These are phyloP conservation scores for button mushroom (Agaricus bisporus) DNA, from an alignment of 768 basidiomycete species.

Conservation along the genomic window DNA sequence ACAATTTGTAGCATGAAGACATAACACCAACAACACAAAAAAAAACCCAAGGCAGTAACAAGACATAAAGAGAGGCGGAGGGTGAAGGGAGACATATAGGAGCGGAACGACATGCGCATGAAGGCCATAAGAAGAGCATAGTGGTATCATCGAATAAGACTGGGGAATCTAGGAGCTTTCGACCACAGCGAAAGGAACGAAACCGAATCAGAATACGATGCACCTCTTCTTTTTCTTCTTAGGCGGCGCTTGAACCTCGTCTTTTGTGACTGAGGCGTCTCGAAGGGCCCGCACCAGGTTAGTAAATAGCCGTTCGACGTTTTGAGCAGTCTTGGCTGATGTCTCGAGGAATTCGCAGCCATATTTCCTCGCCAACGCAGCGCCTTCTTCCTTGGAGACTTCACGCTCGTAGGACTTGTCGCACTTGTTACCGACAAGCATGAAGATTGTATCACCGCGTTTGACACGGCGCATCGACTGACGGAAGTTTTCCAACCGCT, in stretches of 20 bases:
- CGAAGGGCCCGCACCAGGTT: conserved; percentile 81
- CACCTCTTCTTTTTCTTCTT: conserved; percentile 53
- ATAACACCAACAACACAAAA: conserved; percentile 6
- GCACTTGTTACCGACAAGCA: conserved; percentile 95
- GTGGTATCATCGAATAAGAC: conserved; percentile 76
- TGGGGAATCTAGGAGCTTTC: conserved; percentile 60
- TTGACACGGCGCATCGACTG: conserved; percentile 89
- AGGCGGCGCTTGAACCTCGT: conserved; percentile 22
- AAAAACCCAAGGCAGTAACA: not conserved
- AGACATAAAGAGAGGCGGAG: conserved; percentile 16
- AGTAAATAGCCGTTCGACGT: conserved; percentile 88
- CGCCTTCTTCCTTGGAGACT: conserved; percentile 87
- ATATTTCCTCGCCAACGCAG: conserved; percentile 71
- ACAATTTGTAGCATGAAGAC: conserved; percentile 13
- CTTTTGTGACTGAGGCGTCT: conserved; percentile 40
- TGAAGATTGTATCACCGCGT: conserved; percentile 78
- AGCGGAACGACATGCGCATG: conserved; percentile 16
- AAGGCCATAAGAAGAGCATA: conserved; percentile 32
- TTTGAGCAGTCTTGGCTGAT: conserved; percentile 90
- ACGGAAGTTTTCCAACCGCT: conserved; percentile 84
- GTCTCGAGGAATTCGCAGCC: conserved; percentile 96
- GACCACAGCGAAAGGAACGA: conserved; percentile 50
- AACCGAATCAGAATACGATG: conserved; percentile 69
- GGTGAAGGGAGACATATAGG: conserved; percentile 1
- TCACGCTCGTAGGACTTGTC: conserved; percentile 91